Base-by-base conservation (phyloP, 2,329 filamentous ascomycete genomes). In the Ophiocordyceps camponoti-saundersi region DNA sequence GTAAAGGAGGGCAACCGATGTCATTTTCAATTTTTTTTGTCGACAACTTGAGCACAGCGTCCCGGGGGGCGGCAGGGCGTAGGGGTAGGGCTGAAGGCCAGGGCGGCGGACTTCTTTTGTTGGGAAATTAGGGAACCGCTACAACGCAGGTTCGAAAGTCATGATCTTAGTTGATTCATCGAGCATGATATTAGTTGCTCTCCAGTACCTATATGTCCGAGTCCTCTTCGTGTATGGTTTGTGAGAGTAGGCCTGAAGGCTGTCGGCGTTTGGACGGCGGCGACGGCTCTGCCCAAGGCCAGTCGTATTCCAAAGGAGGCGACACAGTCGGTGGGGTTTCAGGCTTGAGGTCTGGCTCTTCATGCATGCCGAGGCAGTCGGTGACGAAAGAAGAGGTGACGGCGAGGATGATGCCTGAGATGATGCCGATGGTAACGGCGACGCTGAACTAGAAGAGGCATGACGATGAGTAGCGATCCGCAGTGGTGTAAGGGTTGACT, bases 201-300 rank as follows among this genome's bases (percentile, higher is more conserved):
- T 39, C 7, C 16, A 4, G 34, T 18, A 16, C 18, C 34, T 46
- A 59, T 43, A 54, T 46, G 40, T 71, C 72, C 21, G 71, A 77
- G 46, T 82, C 82, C 59, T 86, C 80, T 60, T 85, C 82, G 48
- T 82, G 71, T 51, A 87, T 86, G 0, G 78, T 82, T 57, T 82
- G 77, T 26, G 73, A 70, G 42, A 82, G 62, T 18, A 85, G 58
- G 1, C 73, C 72, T 45, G 67, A 63, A 5, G 64, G 63, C 44
- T 66, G 61, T 46, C 65, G 62, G 47, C 67, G 61, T 11, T 65
- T 59, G 23, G 60, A 58, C n/a, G 59, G 57, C 18, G 59, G 56
- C 13, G 60, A 54, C 32, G 60, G 56, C 44, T 65, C 63, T 6
- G 63, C 49, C 59, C 58, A 63, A 46, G 59, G 60, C 62, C 63